Base-by-base conservation (phyloP, 441 rosid species). In the Arabidopsis lyrata region DNA sequence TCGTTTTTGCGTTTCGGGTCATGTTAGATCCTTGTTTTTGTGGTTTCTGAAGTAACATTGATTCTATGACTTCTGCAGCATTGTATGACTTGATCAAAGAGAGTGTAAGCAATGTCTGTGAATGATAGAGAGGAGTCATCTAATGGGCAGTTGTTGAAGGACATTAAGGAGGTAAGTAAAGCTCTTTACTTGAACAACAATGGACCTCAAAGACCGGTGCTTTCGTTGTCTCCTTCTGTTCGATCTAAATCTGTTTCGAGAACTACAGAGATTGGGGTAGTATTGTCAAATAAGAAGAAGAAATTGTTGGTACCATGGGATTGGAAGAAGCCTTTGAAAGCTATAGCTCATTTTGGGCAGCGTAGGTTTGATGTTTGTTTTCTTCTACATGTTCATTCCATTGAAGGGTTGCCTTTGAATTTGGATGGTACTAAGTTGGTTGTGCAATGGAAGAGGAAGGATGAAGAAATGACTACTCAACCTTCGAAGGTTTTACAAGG, bases 271-370 rank as follows among this genome's bases (percentile, higher is more conserved):
- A 77, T 75, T 58, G 73, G 32, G 63, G 68, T 52, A 32, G 24
- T 44, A 48, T 44, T 35, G 54, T 68, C 48, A 5, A 62, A 20
- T 13, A 83, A 81, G 82, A 81, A 75, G 56, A 85, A 83, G 84
- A 90, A 83, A 81, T 67, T 84, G 0, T 78, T 77, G 2, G 81
- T 84, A 1, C 12, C 65, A 6, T 85, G 96, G 94, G 86, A 82
- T 63, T 93, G 96, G 96, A 93, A 91, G 93, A 93, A 86, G 42
- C 87, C 97, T 13, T 74, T 89, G 61, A 89, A 88, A 79, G 92
- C 91, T 22, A 77, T 91, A 72, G 76, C 87, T 53, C 90, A 88
- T 79, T 81, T 88, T 50, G 61, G 88, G 66, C 75, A 73, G 61
- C 88, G 83, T 31, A 81, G 83, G 76, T 88, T 86, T 65, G 78